Base-by-base conservation (phyloP, 129 eudicot genomes). In the Glebionis coronaria region DNA sequence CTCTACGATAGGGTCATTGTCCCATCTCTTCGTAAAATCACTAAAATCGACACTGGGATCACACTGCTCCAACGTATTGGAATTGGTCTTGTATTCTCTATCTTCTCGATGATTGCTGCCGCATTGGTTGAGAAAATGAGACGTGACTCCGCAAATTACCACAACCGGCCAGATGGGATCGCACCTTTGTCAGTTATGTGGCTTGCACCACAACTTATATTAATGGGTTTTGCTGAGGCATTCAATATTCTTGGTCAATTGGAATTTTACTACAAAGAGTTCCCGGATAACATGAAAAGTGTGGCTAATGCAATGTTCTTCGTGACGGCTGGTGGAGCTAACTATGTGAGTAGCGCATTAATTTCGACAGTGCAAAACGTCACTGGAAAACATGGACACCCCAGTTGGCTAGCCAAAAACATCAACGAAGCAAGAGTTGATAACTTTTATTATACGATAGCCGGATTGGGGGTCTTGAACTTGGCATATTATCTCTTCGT, bases 251-350 rank as follows among this genome's bases (percentile, higher is more conserved):
- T 85, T 9, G 99, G 95, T 9, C 95, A 89, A 15, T 62, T 93
- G 12, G 99, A 93, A 62, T 89, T 93, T 58, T 93, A 84, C 70
- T 82, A 93, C 63, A 93, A 82, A 76, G 97, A 93, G 71, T 93
- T 93, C 49, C 99, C 99, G 0, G 95, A 86, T 44, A 81, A 79
- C 9, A 84, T 89, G 92, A 80, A 81, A 54, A 93, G 97, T 28
- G 56, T 89, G 57, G 99, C 69, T 4, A 76, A 61, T 3, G 64
- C 75, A 6, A 68, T 68, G 80, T 68, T 76, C 16, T 61, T 73
- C 16, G 67, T 84, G 40, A 86, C 92, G 0, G 78, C 47, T 21
- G 96, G 90, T 0, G 79, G 72, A 8, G 86, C 97, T 5, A 93
- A 65, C 66, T 89, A 93, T 56, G 58, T 89, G 9, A 88, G 99